Base-by-base conservation (phyloP, 305 asterid species). In the Fraxinus latifolia region DNA sequence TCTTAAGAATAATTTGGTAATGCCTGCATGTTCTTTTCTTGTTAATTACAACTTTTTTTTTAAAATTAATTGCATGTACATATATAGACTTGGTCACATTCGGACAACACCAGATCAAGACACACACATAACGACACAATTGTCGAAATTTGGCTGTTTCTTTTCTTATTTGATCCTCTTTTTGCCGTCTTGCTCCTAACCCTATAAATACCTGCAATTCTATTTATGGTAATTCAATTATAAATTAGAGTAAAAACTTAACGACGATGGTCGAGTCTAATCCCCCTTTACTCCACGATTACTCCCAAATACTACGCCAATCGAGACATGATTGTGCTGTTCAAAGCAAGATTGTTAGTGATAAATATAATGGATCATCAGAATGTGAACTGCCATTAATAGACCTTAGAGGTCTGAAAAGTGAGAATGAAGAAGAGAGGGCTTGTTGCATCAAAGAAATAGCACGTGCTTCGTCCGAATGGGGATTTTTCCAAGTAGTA, bases 401-500 rank as follows among this genome's bases (percentile, higher is more conserved):
- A 29, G 91, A 91, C 68, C 55, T 93, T 1, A 72, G 79, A 0
- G 82, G 72, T 79, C 77, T 93, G 1, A 79, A 47, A 19, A 79
- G 88, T 72, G 77, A 21, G 1, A 81, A 84, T 8, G 84, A 82
- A 14, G 72, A 21, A 0, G 87, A 81, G 47, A 88, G 87, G 78
- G 79, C 72, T 0, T 80, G 78, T 37, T 91, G 93, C 14, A 82
- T 80, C 1, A 70, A 27, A 0, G 80, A 84, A 9, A 93, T 93
- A 1, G 88, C 34, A 0, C 85, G 73, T 0, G 95, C 94, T 31
- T 89, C 97, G 4, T 85, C 92, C 0, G 93, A 92, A 19, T 94
- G 98, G 97, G 98, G 98, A 0, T 94, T 94, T 80, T 94, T 92
- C 79, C 97, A 91, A 77, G 91, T 92, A 0, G 91, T 92, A 70